phyloP scores from a whole-genome alignment of 345 rosid species.

The Hevea brasiliensis region DNA sequence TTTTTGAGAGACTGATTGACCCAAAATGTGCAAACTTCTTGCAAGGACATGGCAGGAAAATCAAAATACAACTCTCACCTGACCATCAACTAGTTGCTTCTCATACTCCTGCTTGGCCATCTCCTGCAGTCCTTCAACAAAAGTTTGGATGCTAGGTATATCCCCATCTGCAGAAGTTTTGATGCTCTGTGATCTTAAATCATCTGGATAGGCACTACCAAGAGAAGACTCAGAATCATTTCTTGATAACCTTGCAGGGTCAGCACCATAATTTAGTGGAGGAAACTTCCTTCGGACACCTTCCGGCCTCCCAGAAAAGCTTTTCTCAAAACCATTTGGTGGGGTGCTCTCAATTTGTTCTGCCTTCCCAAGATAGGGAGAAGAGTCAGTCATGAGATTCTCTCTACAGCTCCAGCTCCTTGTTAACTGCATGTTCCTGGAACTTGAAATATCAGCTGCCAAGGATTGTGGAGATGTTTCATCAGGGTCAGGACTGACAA shows the following conservation, averaged over 20 bases:
- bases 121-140: conserved; percentile 80
- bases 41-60: not conserved
- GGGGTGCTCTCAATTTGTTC: conserved; percentile 58
- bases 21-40: not conserved
- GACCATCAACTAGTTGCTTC: conserved; percentile 42
- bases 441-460: conserved; percentile 43
- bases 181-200: conserved; percentile 37
- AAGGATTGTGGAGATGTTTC: conserved; percentile 31
- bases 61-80: conserved; percentile 32
- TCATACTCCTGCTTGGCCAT: conserved; percentile 58
- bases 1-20: not conserved
- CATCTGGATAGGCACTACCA: conserved; percentile 62
- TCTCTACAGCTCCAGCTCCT: conserved; percentile 63
- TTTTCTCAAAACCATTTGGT: conserved; percentile 53
- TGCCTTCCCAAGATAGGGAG: conserved; percentile 25
- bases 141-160: conserved; percentile 68
- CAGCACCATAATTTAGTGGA: conserved; percentile 41
- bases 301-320: conserved; percentile 69
- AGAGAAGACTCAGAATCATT: conserved; percentile 75
- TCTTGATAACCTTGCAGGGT: conserved; percentile 46
- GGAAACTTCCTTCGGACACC: conserved; percentile 40
- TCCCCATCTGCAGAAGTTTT: conserved; percentile 59
- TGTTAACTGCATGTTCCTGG: conserved; percentile 45
- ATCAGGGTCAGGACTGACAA: conserved; percentile 37
- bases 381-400: conserved; percentile 41